These are phyloP conservation scores for Dissophora ornata DNA, from an alignment of 192 early-diverging fungal species.

Conservation along the genomic window DNA sequence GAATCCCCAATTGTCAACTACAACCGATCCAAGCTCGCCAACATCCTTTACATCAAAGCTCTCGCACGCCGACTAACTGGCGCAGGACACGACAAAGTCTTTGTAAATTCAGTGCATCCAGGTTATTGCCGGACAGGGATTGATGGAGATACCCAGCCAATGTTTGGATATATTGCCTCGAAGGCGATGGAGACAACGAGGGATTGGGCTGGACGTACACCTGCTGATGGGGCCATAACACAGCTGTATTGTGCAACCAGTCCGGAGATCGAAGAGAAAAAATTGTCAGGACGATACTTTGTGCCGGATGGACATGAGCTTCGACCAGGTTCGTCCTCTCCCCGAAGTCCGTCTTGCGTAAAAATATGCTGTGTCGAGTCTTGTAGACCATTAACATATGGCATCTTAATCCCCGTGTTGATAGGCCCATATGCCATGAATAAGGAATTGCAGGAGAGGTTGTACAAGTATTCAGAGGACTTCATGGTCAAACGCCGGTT, in stretches of 20 bases:
- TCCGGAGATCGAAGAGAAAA: conserved; percentile 62
- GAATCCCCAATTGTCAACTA: conserved; percentile 53
- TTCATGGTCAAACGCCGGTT: conserved; percentile 41
- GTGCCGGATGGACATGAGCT: conserved; percentile 50
- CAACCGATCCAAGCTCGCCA: conserved; percentile 67
- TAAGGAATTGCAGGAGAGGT: conserved; percentile 37
- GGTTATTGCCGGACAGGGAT: conserved; percentile 40
- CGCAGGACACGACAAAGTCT: conserved; percentile 40
- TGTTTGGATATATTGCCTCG: conserved; percentile 6
- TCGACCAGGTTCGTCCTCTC: conserved; percentile 23
- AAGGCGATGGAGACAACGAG: conserved; percentile 1
- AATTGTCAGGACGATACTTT: conserved; percentile 47
- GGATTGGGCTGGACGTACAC: conserved; percentile 6
- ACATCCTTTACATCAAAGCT: conserved; percentile 61
- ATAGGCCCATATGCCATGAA: conserved; percentile 43
- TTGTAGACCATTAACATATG: neutral
- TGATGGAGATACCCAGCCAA: conserved; percentile 2
- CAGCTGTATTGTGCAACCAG: conserved; percentile 63
- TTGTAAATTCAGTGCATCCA: conserved; percentile 62
- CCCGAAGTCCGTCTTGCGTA: neutral
- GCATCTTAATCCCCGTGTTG: neutral
- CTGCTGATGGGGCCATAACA: conserved; percentile 60
- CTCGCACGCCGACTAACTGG: conserved; percentile 53
- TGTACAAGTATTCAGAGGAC: conserved; percentile 49
- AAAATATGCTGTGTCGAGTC: no score